Evolutionary conservation across 768 basidiomycete species (phyloP), one percentile per base, ranked within the genome.

Genomic region (Suillus sp.): DNA sequence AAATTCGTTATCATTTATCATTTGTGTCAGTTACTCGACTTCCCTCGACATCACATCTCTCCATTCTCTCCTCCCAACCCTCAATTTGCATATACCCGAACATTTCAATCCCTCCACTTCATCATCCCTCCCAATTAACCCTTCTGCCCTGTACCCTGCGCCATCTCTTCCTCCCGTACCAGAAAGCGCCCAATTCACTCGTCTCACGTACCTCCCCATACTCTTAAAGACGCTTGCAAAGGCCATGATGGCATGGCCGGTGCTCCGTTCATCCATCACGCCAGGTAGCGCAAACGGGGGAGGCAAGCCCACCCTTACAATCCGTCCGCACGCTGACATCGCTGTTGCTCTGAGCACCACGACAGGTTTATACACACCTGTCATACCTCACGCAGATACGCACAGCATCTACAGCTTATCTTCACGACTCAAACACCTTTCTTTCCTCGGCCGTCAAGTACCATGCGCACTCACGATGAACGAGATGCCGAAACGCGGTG

Each of bases 221-320:
- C 83, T 96, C 9, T 78, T 95, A 68, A 96, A 96, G 73, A 88
- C 89, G 0, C 88, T 96, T 58, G 84, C 90, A 1, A 85, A 81
- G 68, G 83, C 92, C 4, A 92, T 95, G 91, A 77, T 82, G 64
- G 87, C 92, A 71, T 93, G 93, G 92, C 92, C 94, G 0, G 77
- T 95, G 55, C 86, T 96, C 80, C 84, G 91, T 18, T 83, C 90
- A 22, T 89, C 90, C 37, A 87, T 94, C 69, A 86, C 88, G 0
- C 82, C 82, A 0, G 42, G 69, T 27, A 48, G 72, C 4, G 25
- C 58, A 18, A 63, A 51, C 61, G 30, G 61, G 14, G 38, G 62
- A 37, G 18, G 67, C 50, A 93, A 88, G 72, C 91, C 91, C 0
- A 85, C 86, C 0, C 78, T 93, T 9, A 90, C 87, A 2, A 72